phyloP scores from a whole-genome alignment of 2,329 filamentous ascomycete genomes.

The Cordyceps cicadae region DNA sequence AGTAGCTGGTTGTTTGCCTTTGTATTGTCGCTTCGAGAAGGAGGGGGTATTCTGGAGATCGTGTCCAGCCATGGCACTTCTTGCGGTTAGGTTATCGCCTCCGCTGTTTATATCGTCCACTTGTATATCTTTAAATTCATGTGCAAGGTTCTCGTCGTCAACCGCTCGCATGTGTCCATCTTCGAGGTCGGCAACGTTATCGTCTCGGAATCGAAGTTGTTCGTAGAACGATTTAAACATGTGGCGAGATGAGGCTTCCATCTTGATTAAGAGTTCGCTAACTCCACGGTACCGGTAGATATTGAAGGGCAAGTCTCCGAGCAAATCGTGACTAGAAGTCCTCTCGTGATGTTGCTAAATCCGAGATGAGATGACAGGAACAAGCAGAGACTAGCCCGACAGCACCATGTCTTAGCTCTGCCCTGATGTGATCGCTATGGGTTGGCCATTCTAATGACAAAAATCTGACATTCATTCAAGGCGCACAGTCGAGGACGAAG shows the following conservation, averaged over 20 bases:
- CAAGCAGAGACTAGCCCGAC: not conserved
- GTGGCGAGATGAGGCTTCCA: conserved; percentile 16
- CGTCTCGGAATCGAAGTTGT: conserved; percentile 35
- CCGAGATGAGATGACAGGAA: not conserved
- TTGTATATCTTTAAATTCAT: conserved; percentile 43
- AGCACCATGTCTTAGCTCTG: not conserved
- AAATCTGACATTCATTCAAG: not conserved
- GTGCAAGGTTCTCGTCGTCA: conserved; percentile 46
- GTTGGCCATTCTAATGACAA: not conserved
- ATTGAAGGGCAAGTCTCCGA: not conserved
- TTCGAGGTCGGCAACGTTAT: conserved; percentile 31
- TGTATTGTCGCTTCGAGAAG: not conserved
- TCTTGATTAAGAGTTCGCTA: not conserved
- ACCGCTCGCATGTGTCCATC: conserved; percentile 34
- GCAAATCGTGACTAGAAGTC: not conserved
- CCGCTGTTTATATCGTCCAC: conserved; percentile 36
- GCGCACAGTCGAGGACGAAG: not conserved
- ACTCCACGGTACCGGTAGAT: not conserved
- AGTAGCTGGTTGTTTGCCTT: not conserved
- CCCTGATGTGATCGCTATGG: not conserved
- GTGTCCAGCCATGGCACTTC: conserved; percentile 22
- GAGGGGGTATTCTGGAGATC: not conserved
- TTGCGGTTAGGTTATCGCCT: conserved; percentile 38
- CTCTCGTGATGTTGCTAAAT: not conserved
- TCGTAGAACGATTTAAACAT: conserved; percentile 41